Evolutionary conservation across 148 eudicot genomes (phyloP).

Genomic region (Heliosperma pusillum): DNA sequence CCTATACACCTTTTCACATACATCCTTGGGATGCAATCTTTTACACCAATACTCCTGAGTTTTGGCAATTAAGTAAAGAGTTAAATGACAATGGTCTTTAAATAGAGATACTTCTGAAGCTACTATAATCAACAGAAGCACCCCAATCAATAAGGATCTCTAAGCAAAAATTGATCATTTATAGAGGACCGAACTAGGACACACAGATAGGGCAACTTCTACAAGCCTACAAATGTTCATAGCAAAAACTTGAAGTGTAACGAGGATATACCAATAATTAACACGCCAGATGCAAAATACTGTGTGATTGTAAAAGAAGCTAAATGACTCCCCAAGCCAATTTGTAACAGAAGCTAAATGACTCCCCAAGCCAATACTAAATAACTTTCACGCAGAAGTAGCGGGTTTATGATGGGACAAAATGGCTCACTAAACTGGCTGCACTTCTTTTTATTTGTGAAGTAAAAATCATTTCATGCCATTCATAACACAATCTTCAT

Average conservation of each 20-base stretch:
- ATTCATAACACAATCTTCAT: neutral
- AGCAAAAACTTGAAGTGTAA: neutral
- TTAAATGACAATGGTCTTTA: conserved; percentile 6
- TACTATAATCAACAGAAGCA: neutral
- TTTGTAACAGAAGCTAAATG: too few relatives aligned
- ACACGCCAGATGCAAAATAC: neutral
- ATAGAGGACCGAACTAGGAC: neutral
- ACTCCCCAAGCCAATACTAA: neutral
- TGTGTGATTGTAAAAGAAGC: neutral
- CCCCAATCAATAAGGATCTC: neutral
- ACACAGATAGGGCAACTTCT: neutral
- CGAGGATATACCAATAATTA: neutral
- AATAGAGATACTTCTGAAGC: neutral
- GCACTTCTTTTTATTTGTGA: neutral
- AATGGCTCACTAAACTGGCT: neutral
- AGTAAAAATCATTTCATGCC: neutral
- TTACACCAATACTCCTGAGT: conserved; percentile 98
- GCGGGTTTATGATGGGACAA: neutral
- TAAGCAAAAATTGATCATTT: neutral
- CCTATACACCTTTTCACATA: conserved; percentile 92
- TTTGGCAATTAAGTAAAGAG: conserved; percentile 7
- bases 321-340: neutral
- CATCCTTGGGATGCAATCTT: conserved; percentile 95
- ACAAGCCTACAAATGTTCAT: neutral
- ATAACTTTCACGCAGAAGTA: neutral